A percentile compares a stretch with the other conserved stretches of the same genome.
Conservation (phyloP, 2,329 filamentous ascomycete genomes). For the Aspergillus novofumigatus region DNA sequence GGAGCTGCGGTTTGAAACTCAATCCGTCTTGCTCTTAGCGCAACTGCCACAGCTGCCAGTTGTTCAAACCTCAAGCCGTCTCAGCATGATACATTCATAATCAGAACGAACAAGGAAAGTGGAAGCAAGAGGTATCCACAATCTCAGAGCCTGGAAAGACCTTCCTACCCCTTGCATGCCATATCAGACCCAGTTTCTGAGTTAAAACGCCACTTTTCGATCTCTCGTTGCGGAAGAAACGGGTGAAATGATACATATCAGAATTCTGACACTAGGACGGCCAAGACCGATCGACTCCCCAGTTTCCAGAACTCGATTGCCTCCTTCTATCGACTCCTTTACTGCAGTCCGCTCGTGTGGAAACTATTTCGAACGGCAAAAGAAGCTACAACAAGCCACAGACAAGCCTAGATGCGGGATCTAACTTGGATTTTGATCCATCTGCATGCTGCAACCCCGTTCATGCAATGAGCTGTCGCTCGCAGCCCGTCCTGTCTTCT, state of each 20-base stretch:
- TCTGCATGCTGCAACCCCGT: slow-evolving; percentile 1
- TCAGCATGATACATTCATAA: not conserved
- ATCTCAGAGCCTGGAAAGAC: not conserved
- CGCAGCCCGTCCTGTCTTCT: not conserved
- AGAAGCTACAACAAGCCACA: not conserved
- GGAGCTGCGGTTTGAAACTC: not conserved
- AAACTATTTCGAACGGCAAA: not conserved
- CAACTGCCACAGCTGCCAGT: not conserved
- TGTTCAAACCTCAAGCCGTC: not conserved
- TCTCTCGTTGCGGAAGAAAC: not conserved
- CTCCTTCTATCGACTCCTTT: slow-evolving; percentile 7
- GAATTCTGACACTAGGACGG: not conserved
- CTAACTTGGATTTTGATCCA: not conserved
- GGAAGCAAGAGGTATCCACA: not conserved
- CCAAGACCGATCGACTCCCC: slow-evolving; percentile 11
- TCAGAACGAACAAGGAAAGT: not conserved
- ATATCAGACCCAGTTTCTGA: not conserved
- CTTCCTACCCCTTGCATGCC: not conserved
- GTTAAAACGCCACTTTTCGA: not conserved
- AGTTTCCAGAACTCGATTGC: slow-evolving; percentile 20
- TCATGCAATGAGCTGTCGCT: slow-evolving; percentile 1
- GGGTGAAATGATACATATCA: not conserved
- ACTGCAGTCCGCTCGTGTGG: not conserved
- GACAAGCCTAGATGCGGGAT: not conserved
- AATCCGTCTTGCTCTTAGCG: not conserved